Conservation (phyloP, 768 basidiomycete genomes). For the Agrocybe praecox region DNA sequence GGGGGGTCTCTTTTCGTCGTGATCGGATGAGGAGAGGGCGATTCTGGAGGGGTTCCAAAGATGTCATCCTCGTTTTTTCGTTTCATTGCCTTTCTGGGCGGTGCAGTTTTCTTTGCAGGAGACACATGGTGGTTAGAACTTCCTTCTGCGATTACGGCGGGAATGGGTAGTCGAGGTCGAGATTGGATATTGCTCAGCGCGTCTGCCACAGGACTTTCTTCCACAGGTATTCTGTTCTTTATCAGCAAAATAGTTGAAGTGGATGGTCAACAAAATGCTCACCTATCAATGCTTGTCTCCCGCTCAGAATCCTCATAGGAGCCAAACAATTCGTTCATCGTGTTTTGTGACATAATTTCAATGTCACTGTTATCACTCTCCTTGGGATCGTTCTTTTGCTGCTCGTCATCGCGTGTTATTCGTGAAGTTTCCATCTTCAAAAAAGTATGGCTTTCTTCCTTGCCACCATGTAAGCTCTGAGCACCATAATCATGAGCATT, state of each 20-base stretch:
- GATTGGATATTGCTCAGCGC: too few species aligned
- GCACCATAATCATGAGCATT: too few species aligned
- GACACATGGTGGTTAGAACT: neutral
- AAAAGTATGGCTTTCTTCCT: too few species aligned
- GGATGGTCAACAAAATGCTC: neutral
- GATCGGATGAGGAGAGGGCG: constrained; percentile 9
- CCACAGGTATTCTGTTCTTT: too few species aligned
- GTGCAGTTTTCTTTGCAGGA: neutral
- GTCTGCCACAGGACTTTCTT: too few species aligned
- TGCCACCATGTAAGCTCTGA: too few species aligned
- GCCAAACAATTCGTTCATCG: constrained; percentile 10
- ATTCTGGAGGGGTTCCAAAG: constrained; percentile 11
- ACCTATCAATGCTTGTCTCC: neutral
- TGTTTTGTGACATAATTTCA: neutral
- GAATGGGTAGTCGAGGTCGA: too few species aligned
- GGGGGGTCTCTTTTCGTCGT: constrained; percentile 14
- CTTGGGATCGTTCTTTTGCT: neutral
- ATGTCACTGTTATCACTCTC: neutral
- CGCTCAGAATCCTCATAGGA: neutral
- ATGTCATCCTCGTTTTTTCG: constrained; percentile 11
- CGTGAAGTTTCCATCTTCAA: neutral
- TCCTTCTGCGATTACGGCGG: neutral
- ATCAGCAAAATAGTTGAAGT: neutral
- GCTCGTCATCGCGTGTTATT: neutral
- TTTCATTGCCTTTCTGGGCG: neutral